Base-by-base conservation (phyloP, 2,329 filamentous ascomycete genomes). In the Fusarium scirpi region DNA sequence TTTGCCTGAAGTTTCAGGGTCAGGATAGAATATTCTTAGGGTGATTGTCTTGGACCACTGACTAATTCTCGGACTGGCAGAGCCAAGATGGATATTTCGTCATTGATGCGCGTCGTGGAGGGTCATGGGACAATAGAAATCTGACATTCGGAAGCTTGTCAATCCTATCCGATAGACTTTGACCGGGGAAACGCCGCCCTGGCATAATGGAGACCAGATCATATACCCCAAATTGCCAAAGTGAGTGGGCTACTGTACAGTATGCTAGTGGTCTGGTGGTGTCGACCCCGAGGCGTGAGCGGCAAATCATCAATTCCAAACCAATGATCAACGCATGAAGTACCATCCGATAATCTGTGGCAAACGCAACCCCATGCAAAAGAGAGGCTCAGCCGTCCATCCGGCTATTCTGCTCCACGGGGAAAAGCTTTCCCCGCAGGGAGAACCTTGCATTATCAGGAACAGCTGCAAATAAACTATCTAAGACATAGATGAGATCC, bases 401-500 rank as follows among this genome's bases (percentile, higher is more conserved):
- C 25, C 45, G 49, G 49, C 32, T 43, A 43, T 53, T 52, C 9
- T 40, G 6, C n/a, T 43, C 49, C 34, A 53, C 11, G 32, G 49
- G 13, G 38, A 24, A 41, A 13, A 16, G 5, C 8, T 25, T 53
- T 43, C 49, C 49, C 49, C 49, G 24, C 49, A 53, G 20, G 49
- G 34, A 53, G 12, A 53, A 53, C 49, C 49, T 53, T 53, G 49
- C 6, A 0, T 20, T 2, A 1, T 20, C 49, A 53, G 49, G 49
- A 34, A 53, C 49, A 53, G 49, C 49, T 52, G 48, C 48, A 52
- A 27, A 52, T 40, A 25, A 38, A 24, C 34, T 25, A 43, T 53
- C 49, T 41, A 53, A 53, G 49, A 53, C 49, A 53, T 27, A 52
- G 49, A 52, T 29, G 24, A 43, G 49, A 41, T 53, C 18, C 49